Conservation (phyloP, 179 eudicot species). For the Patellifolia procumbens region DNA sequence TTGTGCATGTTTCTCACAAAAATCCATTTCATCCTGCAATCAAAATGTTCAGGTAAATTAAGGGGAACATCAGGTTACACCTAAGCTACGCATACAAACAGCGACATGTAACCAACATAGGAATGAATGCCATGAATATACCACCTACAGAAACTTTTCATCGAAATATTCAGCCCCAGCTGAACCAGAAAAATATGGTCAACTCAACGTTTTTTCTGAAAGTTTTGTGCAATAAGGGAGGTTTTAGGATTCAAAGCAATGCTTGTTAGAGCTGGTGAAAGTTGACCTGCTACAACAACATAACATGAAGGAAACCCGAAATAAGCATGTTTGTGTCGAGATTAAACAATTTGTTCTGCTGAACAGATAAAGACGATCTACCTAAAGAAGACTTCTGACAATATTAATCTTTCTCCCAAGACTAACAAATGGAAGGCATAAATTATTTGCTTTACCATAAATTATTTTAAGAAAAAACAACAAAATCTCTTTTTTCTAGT, state of each 20-base stretch:
- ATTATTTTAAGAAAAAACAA: neutral
- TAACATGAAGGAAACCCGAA: too few species aligned
- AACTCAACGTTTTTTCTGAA: too few species aligned
- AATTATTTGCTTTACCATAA: neutral
- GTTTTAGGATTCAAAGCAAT: too few species aligned
- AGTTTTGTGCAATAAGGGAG: too few species aligned
- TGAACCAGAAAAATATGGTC: too few species aligned
- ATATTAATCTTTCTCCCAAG: neutral
- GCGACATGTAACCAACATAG: neutral
- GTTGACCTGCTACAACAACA: too few species aligned
- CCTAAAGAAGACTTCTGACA: neutral
- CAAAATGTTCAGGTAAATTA: neutral
- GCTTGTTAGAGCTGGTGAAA: too few species aligned
- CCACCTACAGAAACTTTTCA: neutral
- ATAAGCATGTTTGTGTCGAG: neutral
- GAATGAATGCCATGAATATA: neutral
- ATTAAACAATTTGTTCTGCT: neutral
- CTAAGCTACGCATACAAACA: neutral
- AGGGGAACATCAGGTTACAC: neutral
- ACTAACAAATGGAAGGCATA: neutral
- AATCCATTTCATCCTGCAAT: neutral
- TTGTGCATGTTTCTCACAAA: slow-evolving; percentile 17
- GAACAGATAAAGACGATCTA: too few species aligned
- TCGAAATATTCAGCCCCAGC: too few species aligned
- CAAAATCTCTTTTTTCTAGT: too few species aligned